Evolutionary conservation across 371 early-diverging fungal genomes (phyloP), one percentile per base, ranked within the genome.

Genomic region (Apophysomyces sp.): DNA sequence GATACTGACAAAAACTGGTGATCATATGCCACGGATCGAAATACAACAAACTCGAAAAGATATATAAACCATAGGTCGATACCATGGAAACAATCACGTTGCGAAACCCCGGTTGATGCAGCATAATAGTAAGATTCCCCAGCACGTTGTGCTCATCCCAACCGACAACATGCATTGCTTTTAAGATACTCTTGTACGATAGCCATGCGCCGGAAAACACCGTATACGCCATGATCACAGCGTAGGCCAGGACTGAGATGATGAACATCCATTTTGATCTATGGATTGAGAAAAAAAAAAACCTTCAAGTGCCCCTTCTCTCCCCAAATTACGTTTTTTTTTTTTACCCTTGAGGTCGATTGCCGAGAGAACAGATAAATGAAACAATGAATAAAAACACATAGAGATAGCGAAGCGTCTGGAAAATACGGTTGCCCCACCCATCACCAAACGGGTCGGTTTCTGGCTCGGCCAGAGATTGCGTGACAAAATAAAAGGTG

Each of bases 1-100:
- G 61, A 74, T 96, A 96, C 77, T 95, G 96, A 4, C 91, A 12
- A 57, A 96, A 89, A 39, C 89, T 89, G 1, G 94, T 94, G 36
- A 97, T 68, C 94, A 95, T 93, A 74, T 97, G 97, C 93, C 92
- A 93, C 3, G 94, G 94, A 69, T 97, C 94, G 53, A 92, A 70
- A 73, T 92, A 92, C 26, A 94, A 61, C 36, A 93, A 28, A 11
- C 91, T 90, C 28, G 91, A 72, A 11, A 94, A 5, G 13, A 95
- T 71, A 69, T 93, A 97, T n/a, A 97, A 66, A 0, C 94, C 95
- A 69, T 92, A 94, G 0, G 95, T 96, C 1, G 93, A 78, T 1
- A 84, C 76, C 54, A 92, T 65, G 9, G 95, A 92, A 26, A 94
- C 71, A 24, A 93, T 78, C 41, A 94, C 85, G 67, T 92, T 90